These are phyloP conservation scores for Boletus edulis DNA, from an alignment of 768 basidiomycete species.

Conservation along the genomic window DNA sequence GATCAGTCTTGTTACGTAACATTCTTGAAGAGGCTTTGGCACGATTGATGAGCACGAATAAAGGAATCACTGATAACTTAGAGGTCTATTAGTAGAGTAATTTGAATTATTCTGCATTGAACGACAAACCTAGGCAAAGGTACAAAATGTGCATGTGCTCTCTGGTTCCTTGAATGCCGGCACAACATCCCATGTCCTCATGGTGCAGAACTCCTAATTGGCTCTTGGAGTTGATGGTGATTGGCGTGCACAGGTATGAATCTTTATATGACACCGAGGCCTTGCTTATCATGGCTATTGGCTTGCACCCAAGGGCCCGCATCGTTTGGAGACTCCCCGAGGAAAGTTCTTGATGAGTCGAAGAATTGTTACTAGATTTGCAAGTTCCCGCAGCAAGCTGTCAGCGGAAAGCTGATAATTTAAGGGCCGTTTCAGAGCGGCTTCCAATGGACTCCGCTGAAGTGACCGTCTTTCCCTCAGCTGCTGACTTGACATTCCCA, in stretches of 20 bases:
- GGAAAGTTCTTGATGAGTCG: background rate
- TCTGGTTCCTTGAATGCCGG: background rate
- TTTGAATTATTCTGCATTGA: no score
- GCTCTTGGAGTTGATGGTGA: background rate
- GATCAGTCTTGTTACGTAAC: no score
- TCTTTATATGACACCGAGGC: no score
- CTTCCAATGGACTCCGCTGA: background rate
- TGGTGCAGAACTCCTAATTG: background rate
- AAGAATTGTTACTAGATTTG: background rate
- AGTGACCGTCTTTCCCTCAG: background rate
- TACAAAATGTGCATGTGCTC: background rate
- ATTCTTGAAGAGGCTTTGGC: no score
- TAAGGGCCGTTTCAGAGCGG: background rate
- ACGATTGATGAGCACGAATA: no score
- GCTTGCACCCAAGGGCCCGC: no score
- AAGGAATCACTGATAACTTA: no score
- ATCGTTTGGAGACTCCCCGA: background rate
- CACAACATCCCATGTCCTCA: background rate
- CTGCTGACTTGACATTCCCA: constrained; percentile 5
- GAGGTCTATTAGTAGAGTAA: no score
- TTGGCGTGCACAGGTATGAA: background rate
- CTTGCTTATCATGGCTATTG: background rate
- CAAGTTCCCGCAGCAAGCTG: constrained; percentile 1
- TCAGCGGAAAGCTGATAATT: background rate
- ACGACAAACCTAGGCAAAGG: background rate